These are phyloP conservation scores for Hypomontagnella submonticulosa DNA, from an alignment of 495 filamentous ascomycete species.

Conservation along the genomic window DNA sequence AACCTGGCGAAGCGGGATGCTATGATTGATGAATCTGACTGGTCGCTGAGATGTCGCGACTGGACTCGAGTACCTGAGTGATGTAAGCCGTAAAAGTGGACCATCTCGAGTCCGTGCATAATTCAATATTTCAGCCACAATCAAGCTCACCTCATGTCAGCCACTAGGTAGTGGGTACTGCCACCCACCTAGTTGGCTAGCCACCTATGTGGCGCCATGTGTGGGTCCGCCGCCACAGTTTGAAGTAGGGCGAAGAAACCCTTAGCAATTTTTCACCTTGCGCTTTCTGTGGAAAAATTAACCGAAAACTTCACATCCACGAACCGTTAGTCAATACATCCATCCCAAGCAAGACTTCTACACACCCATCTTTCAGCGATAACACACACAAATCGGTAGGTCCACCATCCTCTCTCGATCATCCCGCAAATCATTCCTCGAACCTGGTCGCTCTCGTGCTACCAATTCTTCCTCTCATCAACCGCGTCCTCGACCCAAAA, in stretches of 20 bases:
- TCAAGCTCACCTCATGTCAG: too few species aligned
- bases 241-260: slow-evolving; percentile 47
- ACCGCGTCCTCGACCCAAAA: slow-evolving; percentile 21
- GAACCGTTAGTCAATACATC: slow-evolving; percentile 39
- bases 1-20: not conserved
- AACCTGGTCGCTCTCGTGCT: not conserved
- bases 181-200: too few species aligned
- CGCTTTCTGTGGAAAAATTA: slow-evolving; percentile 47
- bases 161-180: too few species aligned
- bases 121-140: too few species aligned
- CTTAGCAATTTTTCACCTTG: slow-evolving; percentile 42
- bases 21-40: slow-evolving; percentile 24
- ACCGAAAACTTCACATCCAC: slow-evolving; percentile 48
- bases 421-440: not conserved
- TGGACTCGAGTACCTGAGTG: not conserved
- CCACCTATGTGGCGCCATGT: too few species aligned
- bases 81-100: not conserved
- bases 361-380: slow-evolving; percentile 48
- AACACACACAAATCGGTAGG: slow-evolving; percentile 49
- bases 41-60: slow-evolving; percentile 20
- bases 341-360: slow-evolving; percentile 42
- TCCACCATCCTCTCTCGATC: slow-evolving; percentile 23
- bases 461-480: slow-evolving; percentile 17
- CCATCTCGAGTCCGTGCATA: too few species aligned
- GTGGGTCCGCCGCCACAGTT: too few species aligned